Percentiles rank a stretch among this genome's conserved stretches.
Evolutionary conservation across 2,329 filamentous ascomycete genomes (phyloP).

Genomic region (Periconia digitata): DNA sequence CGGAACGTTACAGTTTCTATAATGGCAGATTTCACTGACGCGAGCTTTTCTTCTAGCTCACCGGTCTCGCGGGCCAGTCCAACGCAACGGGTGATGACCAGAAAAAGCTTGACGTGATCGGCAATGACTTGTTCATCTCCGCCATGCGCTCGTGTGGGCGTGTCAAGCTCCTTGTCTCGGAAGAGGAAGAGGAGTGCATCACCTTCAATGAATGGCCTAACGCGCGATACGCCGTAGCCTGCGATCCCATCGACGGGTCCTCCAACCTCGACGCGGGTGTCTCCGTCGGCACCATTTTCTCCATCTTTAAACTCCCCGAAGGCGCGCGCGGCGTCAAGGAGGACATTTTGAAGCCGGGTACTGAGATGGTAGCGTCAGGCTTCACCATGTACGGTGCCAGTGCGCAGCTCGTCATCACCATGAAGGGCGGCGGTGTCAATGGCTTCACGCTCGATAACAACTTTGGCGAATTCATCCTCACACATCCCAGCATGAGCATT

Average conservation of each 20-base stretch:
- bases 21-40: conserved; percentile 15
- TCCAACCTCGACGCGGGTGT: conserved; percentile 98
- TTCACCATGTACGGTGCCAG: conserved; percentile 99
- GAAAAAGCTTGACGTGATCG: conserved; percentile 99
- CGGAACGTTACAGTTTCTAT: not conserved
- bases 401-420: conserved; percentile 93
- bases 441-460: conserved; percentile 97
- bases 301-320: conserved; percentile 84
- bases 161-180: conserved; percentile 90
- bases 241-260: conserved; percentile 96
- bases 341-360: conserved; percentile 86
- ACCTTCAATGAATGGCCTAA: conserved; percentile 74
- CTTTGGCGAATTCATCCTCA: conserved; percentile 97
- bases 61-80: conserved; percentile 88
- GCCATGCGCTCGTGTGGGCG: conserved; percentile 92
- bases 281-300: conserved; percentile 96
- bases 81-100: conserved; percentile 97
- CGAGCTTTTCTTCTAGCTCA: conserved; percentile 60
- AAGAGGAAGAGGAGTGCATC: conserved; percentile 94
- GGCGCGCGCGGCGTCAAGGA: conserved; percentile 73
- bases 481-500: conserved; percentile 90
- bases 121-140: conserved; percentile 95
- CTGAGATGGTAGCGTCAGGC: conserved; percentile 88
- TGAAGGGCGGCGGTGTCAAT: conserved; percentile 89
- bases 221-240: conserved; percentile 89